Evolutionary conservation across 352 stramenopile species (phyloP).

Genomic region (Phytopythium mirpurense): DNA sequence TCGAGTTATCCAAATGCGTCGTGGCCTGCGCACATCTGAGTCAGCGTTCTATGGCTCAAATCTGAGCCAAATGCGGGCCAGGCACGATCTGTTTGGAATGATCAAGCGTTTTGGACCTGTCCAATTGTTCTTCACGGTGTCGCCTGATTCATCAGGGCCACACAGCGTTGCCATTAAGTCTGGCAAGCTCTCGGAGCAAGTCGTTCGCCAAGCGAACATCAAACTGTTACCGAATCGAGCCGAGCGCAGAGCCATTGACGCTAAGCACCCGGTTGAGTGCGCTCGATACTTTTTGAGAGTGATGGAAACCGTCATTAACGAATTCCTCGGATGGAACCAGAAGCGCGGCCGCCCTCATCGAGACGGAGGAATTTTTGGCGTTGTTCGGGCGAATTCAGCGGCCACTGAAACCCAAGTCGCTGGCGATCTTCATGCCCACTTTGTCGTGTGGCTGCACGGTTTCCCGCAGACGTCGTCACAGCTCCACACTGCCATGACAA

Average conservation of each 20-base stretch:
- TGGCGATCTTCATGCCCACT: conserved; percentile 21
- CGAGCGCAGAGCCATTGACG: conserved; percentile 9
- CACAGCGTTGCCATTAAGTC: conserved; percentile 13
- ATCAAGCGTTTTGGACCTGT: conserved; percentile 18
- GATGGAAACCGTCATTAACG: conserved; percentile 12
- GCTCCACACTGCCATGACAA: not conserved
- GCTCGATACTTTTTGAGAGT: conserved; percentile 18
- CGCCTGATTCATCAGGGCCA: conserved; percentile 14
- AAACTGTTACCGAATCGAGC: conserved; percentile 11
- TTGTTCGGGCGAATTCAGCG: conserved; percentile 17
- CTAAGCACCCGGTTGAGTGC: conserved; percentile 13
- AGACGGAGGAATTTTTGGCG: conserved; percentile 17
- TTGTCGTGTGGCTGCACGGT: conserved; percentile 20
- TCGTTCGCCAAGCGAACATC: conserved; percentile 8
- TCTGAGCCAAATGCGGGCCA: conserved; percentile 7
- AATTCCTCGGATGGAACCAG: conserved; percentile 14
- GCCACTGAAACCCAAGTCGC: conserved; percentile 20
- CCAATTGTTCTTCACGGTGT: conserved; percentile 22
- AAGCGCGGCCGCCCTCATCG: not conserved
- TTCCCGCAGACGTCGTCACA: conserved; percentile 11
- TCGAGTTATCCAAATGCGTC: conserved; percentile 12
- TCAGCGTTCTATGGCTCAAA: conserved; percentile 19
- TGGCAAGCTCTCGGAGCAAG: not conserved
- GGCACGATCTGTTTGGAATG: conserved; percentile 18
- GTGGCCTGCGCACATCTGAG: conserved; percentile 12